phyloP scores from a whole-genome alignment of 352 stramenopile species.

The Thraustochytrium sp. region DNA sequence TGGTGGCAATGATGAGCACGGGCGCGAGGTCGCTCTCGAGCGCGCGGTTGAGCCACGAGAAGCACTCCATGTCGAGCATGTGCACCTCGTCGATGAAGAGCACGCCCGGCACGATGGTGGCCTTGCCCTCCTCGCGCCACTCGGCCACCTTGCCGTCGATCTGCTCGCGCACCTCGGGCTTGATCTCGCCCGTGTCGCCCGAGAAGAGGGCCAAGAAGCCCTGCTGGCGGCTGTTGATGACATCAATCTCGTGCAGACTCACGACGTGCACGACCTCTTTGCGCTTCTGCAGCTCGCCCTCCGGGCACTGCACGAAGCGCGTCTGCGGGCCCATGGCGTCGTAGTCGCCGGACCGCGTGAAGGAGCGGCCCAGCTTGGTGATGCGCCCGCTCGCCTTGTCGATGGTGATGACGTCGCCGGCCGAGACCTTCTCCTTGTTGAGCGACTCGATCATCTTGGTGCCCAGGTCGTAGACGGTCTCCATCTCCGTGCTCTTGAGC shows the following conservation, averaged over 20 bases:
- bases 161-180: slow-evolving; percentile 95
- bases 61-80: slow-evolving; percentile 99
- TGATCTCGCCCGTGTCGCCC: slow-evolving; percentile 98
- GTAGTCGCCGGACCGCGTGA: slow-evolving; percentile 94
- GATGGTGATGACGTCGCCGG: slow-evolving; percentile 98
- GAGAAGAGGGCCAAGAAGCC: slow-evolving; percentile 98
- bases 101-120: slow-evolving; percentile 95
- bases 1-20: slow-evolving; percentile 98
- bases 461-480: slow-evolving; percentile 99
- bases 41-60: slow-evolving; percentile 97
- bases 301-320: slow-evolving; percentile 82
- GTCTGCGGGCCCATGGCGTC: slow-evolving; percentile 94
- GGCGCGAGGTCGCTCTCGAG: slow-evolving; percentile 94
- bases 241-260: slow-evolving; percentile 97
- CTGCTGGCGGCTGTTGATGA: slow-evolving; percentile 98
- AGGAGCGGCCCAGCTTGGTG: slow-evolving; percentile 92
- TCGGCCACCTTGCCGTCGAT: slow-evolving; percentile 97
- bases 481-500: slow-evolving; percentile 98
- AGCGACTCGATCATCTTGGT: slow-evolving; percentile 99
- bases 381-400: slow-evolving; percentile 98
- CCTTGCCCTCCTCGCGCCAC: slow-evolving; percentile 82
- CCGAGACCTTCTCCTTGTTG: slow-evolving; percentile 96
- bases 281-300: slow-evolving; percentile 97
- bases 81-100: slow-evolving; percentile 99
- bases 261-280: slow-evolving; percentile 97